A percentile compares a stretch with the other conserved stretches of the same genome.
Evolutionary conservation across 768 basidiomycete genomes (phyloP).

Genomic region (Xanthoconium stramineum): DNA sequence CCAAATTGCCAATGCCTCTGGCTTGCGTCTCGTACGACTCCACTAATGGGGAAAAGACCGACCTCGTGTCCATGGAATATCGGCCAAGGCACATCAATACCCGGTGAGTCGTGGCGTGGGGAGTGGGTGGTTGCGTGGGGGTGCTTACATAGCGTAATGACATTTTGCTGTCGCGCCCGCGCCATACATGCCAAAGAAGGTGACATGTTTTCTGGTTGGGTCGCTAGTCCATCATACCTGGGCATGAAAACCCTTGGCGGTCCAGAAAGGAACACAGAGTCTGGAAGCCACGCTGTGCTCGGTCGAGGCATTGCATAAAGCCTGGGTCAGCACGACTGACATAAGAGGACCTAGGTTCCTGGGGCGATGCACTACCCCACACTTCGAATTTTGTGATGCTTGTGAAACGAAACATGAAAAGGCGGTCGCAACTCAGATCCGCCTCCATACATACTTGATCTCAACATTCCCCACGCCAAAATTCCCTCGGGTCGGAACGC

Average conservation of each 20-base stretch:
- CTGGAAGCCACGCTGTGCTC: slow-evolving; percentile 28
- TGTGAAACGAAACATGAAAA: background rate
- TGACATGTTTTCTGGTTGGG: slow-evolving; percentile 3
- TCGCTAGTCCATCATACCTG: slow-evolving; percentile 40
- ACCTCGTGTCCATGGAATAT: slow-evolving; percentile 19
- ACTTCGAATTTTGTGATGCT: slow-evolving; percentile 11
- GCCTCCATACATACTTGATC: background rate
- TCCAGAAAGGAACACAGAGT: slow-evolving; percentile 37
- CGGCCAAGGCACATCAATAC: background rate
- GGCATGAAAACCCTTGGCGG: slow-evolving; percentile 53
- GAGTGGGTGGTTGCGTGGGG: background rate
- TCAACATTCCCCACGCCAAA: slow-evolving; percentile 8
- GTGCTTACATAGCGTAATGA: background rate
- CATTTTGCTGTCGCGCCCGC: background rate
- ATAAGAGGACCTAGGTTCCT: background rate
- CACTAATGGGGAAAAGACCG: background rate
- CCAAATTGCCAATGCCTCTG: no score
- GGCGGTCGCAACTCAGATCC: slow-evolving; percentile 22
- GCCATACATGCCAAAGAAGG: slow-evolving; percentile 43
- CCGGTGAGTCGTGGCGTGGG: slow-evolving; percentile 20
- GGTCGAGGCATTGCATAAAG: background rate
- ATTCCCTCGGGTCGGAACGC: background rate
- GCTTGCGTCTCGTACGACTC: background rate
- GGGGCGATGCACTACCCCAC: slow-evolving; percentile 18
- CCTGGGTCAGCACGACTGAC: no score